Conservation (phyloP, 176 grass and related monocot genomes). For the Thinopyrum elongatum region DNA sequence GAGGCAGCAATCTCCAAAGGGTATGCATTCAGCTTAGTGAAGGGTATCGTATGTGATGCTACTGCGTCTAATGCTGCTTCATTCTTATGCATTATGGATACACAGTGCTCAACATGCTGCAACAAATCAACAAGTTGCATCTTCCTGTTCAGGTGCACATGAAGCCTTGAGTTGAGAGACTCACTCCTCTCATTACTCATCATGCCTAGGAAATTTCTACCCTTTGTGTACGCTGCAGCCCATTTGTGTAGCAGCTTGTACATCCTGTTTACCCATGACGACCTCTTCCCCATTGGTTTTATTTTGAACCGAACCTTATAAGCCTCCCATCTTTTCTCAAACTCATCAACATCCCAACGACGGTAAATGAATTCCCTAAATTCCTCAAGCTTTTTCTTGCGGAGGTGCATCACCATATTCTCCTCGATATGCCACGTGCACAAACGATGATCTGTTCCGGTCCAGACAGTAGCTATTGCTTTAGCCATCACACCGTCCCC, state of each 20-base stretch:
- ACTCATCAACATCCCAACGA: background rate
- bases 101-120: background rate
- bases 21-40: background rate
- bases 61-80: background rate
- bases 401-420: background rate
- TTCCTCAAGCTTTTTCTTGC: background rate
- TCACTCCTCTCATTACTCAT: background rate
- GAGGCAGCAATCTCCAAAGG: background rate
- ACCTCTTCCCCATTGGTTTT: background rate
- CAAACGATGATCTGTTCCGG: background rate
- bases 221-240: background rate
- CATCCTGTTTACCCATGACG: background rate
- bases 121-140: background rate
- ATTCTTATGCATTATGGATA: background rate
- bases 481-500: background rate
- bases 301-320: background rate
- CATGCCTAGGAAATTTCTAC: background rate
- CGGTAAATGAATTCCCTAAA: background rate
- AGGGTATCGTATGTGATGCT: background rate
- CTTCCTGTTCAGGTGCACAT: background rate
- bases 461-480: background rate
- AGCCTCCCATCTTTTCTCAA: background rate
- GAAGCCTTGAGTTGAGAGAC: background rate
- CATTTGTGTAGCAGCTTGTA: background rate
- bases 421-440: background rate